Percentiles rank a stretch among this genome's conserved stretches.
phyloP scores from a whole-genome alignment of 2,329 filamentous ascomycete genomes.

The Madurella mycetomatis region DNA sequence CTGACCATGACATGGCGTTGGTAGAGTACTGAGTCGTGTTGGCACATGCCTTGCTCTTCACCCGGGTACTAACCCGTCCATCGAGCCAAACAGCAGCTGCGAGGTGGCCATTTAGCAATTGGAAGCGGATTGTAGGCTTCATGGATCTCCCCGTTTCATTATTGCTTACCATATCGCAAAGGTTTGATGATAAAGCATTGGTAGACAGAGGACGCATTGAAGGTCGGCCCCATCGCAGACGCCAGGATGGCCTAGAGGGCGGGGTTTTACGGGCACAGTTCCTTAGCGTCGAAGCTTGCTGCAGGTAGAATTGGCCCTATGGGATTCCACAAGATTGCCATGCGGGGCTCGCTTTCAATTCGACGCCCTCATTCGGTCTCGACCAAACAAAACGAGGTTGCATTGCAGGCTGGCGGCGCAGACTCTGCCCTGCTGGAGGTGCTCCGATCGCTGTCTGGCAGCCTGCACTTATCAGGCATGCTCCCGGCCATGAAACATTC shows the following conservation, averaged over 20 bases:
- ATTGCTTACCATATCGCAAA: too few species aligned
- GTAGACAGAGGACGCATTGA: background rate
- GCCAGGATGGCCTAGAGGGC: background rate
- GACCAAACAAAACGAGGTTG: background rate
- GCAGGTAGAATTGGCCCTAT: background rate
- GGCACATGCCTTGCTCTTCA: too few species aligned
- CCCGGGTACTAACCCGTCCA: too few species aligned
- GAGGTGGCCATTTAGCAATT: too few species aligned
- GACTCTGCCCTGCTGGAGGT: background rate
- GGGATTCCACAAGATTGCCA: slow-evolving; percentile 8
- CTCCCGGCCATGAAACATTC: background rate
- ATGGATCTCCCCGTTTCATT: too few species aligned
- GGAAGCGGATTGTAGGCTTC: too few species aligned
- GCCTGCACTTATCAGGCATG: background rate
- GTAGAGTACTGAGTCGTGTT: too few species aligned
- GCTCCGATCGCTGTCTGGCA: background rate
- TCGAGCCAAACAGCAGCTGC: too few species aligned
- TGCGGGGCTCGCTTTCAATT: slow-evolving; percentile 1
- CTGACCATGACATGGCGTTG: too few species aligned
- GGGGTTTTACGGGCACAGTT: background rate
- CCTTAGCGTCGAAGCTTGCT: slow-evolving; percentile 1
- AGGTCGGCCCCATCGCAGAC: background rate
- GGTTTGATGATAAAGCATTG: too few species aligned
- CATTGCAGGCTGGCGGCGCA: background rate
- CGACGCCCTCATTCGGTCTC: background rate